Evolutionary conservation across 164 flowering plant genomes (phyloP).

Genomic region (Piper betle): DNA sequence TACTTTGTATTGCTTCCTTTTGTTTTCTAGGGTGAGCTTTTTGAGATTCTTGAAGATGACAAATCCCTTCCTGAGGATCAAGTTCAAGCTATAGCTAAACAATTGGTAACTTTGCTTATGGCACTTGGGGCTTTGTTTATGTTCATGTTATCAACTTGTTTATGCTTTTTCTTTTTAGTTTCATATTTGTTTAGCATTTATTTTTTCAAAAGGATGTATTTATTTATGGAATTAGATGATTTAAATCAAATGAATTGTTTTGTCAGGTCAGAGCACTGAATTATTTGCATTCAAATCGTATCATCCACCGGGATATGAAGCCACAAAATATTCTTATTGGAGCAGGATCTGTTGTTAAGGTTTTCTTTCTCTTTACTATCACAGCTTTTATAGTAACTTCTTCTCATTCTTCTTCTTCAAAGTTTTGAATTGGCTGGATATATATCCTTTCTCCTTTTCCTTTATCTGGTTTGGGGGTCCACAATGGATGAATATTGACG

Average conservation of each 20-base stretch:
- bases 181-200: neutral
- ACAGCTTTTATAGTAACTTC: too few species aligned
- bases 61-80: conserved; percentile 94
- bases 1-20: neutral
- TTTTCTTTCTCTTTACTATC: conserved; percentile 7
- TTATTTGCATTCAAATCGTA: conserved; percentile 92
- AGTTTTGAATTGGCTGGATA: too few species aligned
- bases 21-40: conserved; percentile 72
- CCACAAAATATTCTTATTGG: conserved; percentile 97
- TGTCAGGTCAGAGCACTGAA: conserved; percentile 84
- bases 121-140: neutral
- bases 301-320: conserved; percentile 98
- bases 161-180: neutral
- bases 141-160: neutral
- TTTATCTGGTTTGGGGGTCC: too few species aligned
- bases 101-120: conserved; percentile 45
- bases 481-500: too few species aligned
- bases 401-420: too few species aligned
- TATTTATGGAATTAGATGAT: neutral
- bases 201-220: too few species aligned
- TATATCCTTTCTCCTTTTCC: too few species aligned
- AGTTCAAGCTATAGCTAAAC: conserved; percentile 96
- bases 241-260: conserved; percentile 3
- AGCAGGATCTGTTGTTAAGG: conserved; percentile 88
- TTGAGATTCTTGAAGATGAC: conserved; percentile 95